Evolutionary conservation across 2,329 filamentous ascomycete species (phyloP).

Genomic region (Penicillium nordicum): DNA sequence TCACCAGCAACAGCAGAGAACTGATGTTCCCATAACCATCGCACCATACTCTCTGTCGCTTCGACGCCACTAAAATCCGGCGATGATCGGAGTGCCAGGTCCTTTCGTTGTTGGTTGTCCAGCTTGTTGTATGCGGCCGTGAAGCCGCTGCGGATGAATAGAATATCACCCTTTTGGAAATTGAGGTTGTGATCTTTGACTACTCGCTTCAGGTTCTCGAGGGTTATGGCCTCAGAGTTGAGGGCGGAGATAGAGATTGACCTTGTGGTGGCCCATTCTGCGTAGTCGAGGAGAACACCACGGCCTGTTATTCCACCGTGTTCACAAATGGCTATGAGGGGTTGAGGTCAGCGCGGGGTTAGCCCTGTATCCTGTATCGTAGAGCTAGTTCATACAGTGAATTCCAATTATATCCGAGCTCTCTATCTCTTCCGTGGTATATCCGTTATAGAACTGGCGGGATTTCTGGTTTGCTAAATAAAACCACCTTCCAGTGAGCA

Average conservation of each 20-base stretch:
- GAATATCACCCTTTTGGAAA: conserved; percentile 21
- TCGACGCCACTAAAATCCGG: conserved; percentile 33
- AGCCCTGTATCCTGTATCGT: too few relatives aligned
- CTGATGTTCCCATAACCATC: conserved; percentile 37
- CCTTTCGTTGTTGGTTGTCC: conserved; percentile 12
- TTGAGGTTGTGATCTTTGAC: conserved; percentile 15
- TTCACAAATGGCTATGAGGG: conserved; percentile 15
- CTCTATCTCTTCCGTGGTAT: conserved; percentile 22
- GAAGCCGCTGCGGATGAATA: conserved; percentile 23
- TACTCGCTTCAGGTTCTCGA: conserved; percentile 15
- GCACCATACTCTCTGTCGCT: conserved; percentile 31
- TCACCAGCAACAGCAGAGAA: conserved; percentile 37
- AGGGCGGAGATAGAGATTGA: conserved; percentile 18
- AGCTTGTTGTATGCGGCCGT: conserved; percentile 20
- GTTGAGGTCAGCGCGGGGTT: neutral
- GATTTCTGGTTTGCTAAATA: conserved; percentile 19
- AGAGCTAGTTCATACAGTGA: conserved; percentile 13
- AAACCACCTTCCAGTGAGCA: neutral
- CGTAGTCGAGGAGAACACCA: conserved; percentile 21
- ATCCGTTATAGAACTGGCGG: conserved; percentile 23
- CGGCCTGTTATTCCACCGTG: conserved; percentile 25
- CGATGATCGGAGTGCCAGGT: conserved; percentile 16
- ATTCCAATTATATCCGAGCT: conserved; percentile 19
- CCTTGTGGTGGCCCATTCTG: conserved; percentile 20
- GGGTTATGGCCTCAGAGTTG: conserved; percentile 16